Evolutionary conservation across 2,329 filamentous ascomycete genomes (phyloP).

Genomic region (Lachnellula hyalina): DNA sequence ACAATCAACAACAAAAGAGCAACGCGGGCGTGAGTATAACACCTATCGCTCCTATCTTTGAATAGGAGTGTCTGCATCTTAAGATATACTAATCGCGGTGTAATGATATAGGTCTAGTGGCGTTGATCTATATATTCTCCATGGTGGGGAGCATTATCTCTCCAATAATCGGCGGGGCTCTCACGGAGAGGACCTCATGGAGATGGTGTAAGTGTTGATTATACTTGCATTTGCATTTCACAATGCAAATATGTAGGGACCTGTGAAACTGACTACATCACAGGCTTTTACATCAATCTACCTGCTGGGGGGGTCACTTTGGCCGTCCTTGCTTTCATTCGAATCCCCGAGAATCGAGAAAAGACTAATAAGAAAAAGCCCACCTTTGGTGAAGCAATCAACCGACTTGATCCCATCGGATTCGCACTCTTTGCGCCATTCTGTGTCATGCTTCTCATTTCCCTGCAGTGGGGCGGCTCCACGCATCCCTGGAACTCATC

Average conservation of each 20-base stretch:
- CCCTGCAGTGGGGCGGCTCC: conserved; percentile 30
- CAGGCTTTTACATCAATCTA: background rate
- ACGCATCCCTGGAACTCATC: conserved; percentile 27
- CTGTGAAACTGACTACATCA: no score
- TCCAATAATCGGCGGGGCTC: conserved; percentile 31
- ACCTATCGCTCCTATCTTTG: no score
- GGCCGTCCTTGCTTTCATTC: background rate
- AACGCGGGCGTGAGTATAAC: background rate
- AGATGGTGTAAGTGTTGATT: conserved; percentile 22
- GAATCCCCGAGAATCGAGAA: background rate
- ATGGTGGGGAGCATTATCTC: conserved; percentile 11
- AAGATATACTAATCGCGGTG: background rate
- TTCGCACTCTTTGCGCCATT: conserved; percentile 29
- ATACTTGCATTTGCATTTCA: no score
- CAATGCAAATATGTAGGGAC: no score
- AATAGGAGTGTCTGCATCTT: background rate
- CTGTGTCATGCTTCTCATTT: conserved; percentile 30
- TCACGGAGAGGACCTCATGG: conserved; percentile 28
- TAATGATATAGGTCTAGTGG: background rate
- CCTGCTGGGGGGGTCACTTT: background rate
- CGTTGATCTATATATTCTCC: background rate
- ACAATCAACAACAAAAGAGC: conserved; percentile 19
- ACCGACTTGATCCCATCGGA: conserved; percentile 29
- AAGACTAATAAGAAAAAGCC: background rate
- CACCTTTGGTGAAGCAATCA: background rate